phyloP scores from a whole-genome alignment of 148 eudicot genomes.

The Cornus controversa region DNA sequence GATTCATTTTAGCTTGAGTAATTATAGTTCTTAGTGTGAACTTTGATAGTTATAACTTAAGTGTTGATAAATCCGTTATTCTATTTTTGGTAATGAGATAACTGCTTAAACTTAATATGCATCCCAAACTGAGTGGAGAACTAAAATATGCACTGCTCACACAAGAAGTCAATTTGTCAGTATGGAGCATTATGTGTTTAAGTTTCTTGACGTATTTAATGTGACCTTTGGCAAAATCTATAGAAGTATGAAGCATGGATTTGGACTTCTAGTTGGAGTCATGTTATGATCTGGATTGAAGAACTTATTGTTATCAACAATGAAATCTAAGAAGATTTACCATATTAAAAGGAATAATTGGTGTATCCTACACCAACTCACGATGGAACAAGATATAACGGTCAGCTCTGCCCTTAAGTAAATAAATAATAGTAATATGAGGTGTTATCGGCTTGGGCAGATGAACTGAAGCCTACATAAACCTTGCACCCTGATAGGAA shows the following conservation, averaged over 20 bases:
- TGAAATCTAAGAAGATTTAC: no score
- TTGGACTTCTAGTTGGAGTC: neutral
- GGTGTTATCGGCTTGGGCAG: no score
- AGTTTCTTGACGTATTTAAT: neutral
- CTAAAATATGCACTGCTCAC: no score
- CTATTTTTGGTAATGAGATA: neutral
- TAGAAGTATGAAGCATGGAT: neutral
- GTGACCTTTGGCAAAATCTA: neutral
- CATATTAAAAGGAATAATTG: neutral
- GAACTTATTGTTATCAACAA: neutral
- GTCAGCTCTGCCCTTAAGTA: neutral
- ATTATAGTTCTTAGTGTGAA: neutral
- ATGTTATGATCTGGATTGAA: neutral
- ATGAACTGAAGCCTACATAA: no score
- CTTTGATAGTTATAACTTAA: neutral
- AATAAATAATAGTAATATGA: neutral
- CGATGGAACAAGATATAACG: no score
- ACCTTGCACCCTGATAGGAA: no score
- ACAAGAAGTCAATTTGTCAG: neutral
- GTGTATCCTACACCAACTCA: neutral
- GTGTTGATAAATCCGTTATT: neutral
- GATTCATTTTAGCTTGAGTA: neutral
- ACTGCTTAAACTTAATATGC: neutral
- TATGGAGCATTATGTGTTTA: neutral
- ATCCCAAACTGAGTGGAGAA: neutral